Evolutionary conservation across 2,329 filamentous ascomycete species (phyloP).

Genomic region (Aureobasidium sp.): DNA sequence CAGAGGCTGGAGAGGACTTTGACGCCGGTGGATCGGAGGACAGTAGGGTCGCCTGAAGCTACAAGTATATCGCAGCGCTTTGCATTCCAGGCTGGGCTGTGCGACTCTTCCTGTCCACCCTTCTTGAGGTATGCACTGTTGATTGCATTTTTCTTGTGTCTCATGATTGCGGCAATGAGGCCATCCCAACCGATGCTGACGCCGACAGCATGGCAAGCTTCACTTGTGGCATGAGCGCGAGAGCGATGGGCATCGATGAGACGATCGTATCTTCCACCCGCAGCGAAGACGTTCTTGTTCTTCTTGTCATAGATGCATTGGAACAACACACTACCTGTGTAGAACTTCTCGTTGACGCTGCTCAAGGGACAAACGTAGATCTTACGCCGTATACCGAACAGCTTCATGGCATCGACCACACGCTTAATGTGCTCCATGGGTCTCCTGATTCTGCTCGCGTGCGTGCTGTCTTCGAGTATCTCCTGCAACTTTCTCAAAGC

Average conservation of each 20-base stretch:
- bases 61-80: constrained; percentile 71
- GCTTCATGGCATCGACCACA: constrained; percentile 66
- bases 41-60: constrained; percentile 71
- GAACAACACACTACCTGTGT: constrained; percentile 75
- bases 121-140: constrained; percentile 57
- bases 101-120: constrained; percentile 48
- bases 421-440: constrained; percentile 62
- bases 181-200: constrained; percentile 87
- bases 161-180: constrained; percentile 31
- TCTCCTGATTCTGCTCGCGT: constrained; percentile 22
- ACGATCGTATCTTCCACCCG: constrained; percentile 85
- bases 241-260: constrained; percentile 78
- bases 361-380: constrained; percentile 78
- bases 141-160: constrained; percentile 37
- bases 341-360: constrained; percentile 88
- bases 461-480: constrained; percentile 41
- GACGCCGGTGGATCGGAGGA: constrained; percentile 67
- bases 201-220: constrained; percentile 69
- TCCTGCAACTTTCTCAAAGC: constrained; percentile 55
- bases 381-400: constrained; percentile 65
- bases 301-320: constrained; percentile 84
- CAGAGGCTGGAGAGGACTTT: constrained; percentile 73
- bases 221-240: constrained; percentile 31
- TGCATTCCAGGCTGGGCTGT: constrained; percentile 3
- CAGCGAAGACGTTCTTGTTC: constrained; percentile 74